These are phyloP conservation scores for Handroanthus guayacan DNA, from an alignment of 257 asterid genomes.

Conservation along the genomic window DNA sequence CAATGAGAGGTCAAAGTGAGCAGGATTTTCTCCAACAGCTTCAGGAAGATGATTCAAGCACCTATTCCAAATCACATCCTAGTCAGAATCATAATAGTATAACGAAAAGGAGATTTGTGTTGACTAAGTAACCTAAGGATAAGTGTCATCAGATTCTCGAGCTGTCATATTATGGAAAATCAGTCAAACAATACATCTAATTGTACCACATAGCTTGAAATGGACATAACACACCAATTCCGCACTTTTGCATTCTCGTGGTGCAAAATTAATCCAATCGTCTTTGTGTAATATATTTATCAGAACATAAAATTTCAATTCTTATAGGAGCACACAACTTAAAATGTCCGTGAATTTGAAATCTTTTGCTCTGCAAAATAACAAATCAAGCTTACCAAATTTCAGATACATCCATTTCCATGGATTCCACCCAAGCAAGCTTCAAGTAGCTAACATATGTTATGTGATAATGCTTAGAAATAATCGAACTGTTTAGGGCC, in stretches of 20 bases:
- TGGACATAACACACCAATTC: conserved; percentile 27
- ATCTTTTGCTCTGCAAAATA: not conserved
- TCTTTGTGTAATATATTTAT: conserved; percentile 9
- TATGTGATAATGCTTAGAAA: conserved; percentile 5
- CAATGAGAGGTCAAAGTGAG: conserved; percentile 86
- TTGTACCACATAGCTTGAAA: conserved; percentile 22
- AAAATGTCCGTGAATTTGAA: conserved; percentile 7
- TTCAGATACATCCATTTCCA: not conserved
- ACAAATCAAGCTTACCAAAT: conserved; percentile 20
- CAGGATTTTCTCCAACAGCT: conserved; percentile 90
- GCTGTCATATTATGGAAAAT: conserved; percentile 9
- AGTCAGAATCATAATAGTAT: conserved; percentile 28
- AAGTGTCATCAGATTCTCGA: conserved; percentile 18
- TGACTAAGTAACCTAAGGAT: conserved; percentile 22
- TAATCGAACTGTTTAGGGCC: conserved; percentile 10
- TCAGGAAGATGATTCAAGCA: conserved; percentile 93
- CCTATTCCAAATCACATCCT: conserved; percentile 55
- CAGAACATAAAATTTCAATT: conserved; percentile 28
- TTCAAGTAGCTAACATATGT: conserved; percentile 17
- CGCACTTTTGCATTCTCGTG: conserved; percentile 13
- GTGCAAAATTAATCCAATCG: conserved; percentile 27
- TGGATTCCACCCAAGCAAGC: conserved; percentile 3
- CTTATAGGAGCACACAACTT: conserved; percentile 10
- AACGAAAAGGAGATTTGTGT: conserved; percentile 13
- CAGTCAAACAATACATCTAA: conserved; percentile 25